Conservation (phyloP, 2,329 filamentous ascomycete genomes). For the Xylariaceae sp. region DNA sequence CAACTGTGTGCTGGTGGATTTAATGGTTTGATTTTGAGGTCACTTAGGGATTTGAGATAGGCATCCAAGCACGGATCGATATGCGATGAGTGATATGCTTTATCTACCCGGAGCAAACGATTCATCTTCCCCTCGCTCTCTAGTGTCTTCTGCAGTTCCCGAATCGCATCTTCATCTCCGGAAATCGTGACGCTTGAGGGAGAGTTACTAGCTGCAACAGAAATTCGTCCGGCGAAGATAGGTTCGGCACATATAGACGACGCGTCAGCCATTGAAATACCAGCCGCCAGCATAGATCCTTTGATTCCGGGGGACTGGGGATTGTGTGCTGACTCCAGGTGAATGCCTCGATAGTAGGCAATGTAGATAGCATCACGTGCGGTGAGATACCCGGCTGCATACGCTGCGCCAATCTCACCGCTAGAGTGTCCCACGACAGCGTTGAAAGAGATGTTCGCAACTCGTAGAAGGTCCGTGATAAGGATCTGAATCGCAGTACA, state of each 20-base stretch:
- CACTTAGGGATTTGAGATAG: constrained; percentile 8
- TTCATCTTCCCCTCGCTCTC: constrained; percentile 25
- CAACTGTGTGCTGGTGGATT: neutral
- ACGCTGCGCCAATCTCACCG: constrained; percentile 12
- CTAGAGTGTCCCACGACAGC: constrained; percentile 10
- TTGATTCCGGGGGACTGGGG: neutral
- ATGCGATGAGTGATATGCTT: constrained; percentile 14
- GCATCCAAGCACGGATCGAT: constrained; percentile 9
- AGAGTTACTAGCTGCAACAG: constrained; percentile 34
- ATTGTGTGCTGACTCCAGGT: constrained; percentile 18
- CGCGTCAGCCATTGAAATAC: constrained; percentile 34
- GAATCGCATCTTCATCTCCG: constrained; percentile 31
- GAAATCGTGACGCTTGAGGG: constrained; percentile 35
- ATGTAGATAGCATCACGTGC: constrained; percentile 3
- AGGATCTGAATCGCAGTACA: constrained; percentile 39
- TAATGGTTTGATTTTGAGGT: neutral
- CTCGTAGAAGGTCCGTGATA: constrained; percentile 27
- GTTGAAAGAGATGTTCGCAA: neutral
- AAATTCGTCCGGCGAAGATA: constrained; percentile 25
- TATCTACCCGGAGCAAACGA: constrained; percentile 29
- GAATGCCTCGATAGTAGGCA: constrained; percentile 43
- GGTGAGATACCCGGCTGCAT: constrained; percentile 4
- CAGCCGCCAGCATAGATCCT: constrained; percentile 48
- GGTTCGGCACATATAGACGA: constrained; percentile 18
- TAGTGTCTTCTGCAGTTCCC: constrained; percentile 18